Conservation (phyloP, 1,284 basidiomycete genomes). For the Naganishia cerealis region DNA sequence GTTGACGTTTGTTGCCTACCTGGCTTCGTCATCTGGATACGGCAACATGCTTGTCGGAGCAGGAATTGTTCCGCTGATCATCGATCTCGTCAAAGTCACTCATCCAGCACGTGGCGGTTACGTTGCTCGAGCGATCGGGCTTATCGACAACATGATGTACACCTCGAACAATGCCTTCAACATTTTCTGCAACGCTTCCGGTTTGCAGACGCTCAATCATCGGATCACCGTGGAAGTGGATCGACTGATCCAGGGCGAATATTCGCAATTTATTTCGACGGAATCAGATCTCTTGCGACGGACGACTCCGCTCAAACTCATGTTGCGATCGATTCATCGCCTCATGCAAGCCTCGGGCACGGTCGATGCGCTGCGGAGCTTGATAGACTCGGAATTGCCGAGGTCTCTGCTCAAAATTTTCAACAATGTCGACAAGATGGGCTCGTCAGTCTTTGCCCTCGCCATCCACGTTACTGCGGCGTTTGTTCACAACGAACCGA, state of each 20-base stretch:
- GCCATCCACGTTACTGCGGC: slow-evolving; percentile 96
- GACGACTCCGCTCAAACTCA: slow-evolving; percentile 68
- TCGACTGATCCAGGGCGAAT: slow-evolving; percentile 44
- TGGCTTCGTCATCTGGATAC: slow-evolving; percentile 78
- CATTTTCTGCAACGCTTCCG: slow-evolving; percentile 79
- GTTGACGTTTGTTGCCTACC: slow-evolving; percentile 80
- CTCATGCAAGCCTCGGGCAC: slow-evolving; percentile 96
- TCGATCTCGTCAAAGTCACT: slow-evolving; percentile 80
- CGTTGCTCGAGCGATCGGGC: slow-evolving; percentile 67
- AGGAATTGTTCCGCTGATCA: slow-evolving; percentile 84
- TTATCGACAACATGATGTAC: slow-evolving; percentile 90
- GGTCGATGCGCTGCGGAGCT: slow-evolving; percentile 86
- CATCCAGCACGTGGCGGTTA: slow-evolving; percentile 62
- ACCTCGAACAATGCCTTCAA: slow-evolving; percentile 73
- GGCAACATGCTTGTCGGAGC: slow-evolving; percentile 95
- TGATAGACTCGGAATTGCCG: slow-evolving; percentile 87
- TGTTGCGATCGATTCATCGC: slow-evolving; percentile 88
- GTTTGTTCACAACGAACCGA: slow-evolving; percentile 98
- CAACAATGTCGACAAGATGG: slow-evolving; percentile 77
- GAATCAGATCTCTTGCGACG: slow-evolving; percentile 36
- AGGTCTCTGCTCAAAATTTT: slow-evolving; percentile 87
- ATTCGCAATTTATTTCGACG: slow-evolving; percentile 9
- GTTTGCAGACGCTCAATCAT: slow-evolving; percentile 80
- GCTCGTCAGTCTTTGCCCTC: slow-evolving; percentile 78
- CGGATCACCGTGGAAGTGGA: slow-evolving; percentile 70